Conservation (phyloP, 106 monocot species). For the Dioscorea alata region DNA sequence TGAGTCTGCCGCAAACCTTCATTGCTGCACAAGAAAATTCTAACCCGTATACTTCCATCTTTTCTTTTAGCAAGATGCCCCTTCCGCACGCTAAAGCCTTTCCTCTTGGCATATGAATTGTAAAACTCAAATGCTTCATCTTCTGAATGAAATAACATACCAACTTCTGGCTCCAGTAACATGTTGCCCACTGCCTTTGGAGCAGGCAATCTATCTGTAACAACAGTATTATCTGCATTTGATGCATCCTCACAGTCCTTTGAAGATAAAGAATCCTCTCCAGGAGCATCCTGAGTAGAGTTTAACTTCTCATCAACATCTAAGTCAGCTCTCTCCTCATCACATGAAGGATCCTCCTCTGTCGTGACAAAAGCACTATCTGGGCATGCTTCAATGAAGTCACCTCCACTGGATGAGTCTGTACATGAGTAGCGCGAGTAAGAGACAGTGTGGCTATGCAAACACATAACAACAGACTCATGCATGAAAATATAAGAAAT, state of each 20-base stretch:
- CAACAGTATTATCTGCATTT: background rate
- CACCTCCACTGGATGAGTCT: slow-evolving; percentile 2
- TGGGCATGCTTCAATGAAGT: slow-evolving; percentile 4
- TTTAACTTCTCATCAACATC: background rate
- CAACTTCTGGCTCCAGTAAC: slow-evolving; percentile 49
- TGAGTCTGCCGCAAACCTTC: slow-evolving; percentile 58
- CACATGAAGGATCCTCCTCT: slow-evolving; percentile 26
- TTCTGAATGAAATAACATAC: slow-evolving; percentile 64
- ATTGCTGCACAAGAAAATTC: slow-evolving; percentile 56
- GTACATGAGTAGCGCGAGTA: background rate
- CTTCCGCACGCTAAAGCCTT: slow-evolving; percentile 60
- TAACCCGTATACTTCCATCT: slow-evolving; percentile 51
- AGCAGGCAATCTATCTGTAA: background rate
- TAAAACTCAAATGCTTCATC: slow-evolving; percentile 56
- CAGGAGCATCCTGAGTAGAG: slow-evolving; percentile 7
- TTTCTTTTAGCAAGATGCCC: slow-evolving; percentile 58
- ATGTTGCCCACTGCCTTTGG: background rate
- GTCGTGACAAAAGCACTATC: slow-evolving; percentile 35
- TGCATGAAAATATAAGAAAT: no score
- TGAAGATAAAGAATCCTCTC: slow-evolving; percentile 15
- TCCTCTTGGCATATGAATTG: slow-evolving; percentile 50
- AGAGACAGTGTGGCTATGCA: no score
- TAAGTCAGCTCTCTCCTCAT: slow-evolving; percentile 17
- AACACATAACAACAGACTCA: no score
- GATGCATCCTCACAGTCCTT: slow-evolving; percentile 3